Evolutionary conservation across 2,329 filamentous ascomycete genomes (phyloP), one percentile per base, ranked within the genome.

Genomic region (Penicillium aurantiogriseum): DNA sequence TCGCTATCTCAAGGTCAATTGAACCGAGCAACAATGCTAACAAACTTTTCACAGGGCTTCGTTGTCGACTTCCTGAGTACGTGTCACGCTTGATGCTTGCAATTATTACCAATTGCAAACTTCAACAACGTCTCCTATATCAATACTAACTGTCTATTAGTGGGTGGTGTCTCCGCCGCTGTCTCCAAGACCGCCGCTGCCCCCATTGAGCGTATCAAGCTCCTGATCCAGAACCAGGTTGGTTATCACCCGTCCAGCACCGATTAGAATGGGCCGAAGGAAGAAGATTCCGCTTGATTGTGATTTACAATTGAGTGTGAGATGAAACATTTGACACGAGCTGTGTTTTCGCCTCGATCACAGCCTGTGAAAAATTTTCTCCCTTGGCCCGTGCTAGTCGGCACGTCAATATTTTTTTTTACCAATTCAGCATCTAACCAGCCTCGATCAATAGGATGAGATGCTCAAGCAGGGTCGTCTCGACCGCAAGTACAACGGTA

Each of bases 151-250:
- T 54, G 59, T 67, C 71, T 70, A 72, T 76, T 73, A 96, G 92
- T 99, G 94, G 94, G 94, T 89, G 94, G 94, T 97, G 89, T 99
- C 73, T 97, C 94, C 78, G 94, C 94, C 82, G 94, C 94, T 82
- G 92, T 99, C 89, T 99, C 94, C 80, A 99, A 99, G 92, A 99
- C 94, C 72, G 94, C 94, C 77, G 94, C 94, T 79, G 94, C 94
- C 83, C 94, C 94, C 83, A 99, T 99, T 75, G 94, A 99, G 92
- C 94, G 94, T 92, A 89, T 99, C 84, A 99, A 99, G 92, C 94
- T 99, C 79, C 91, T 99, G 78, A 95, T 99, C 85, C 94, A 99
- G 88, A 99, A 99, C 86, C 94, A 99, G 90, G 92, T 96, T 87
- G 70, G 91, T 85, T 54, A 55, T 59, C 27, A 44, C 59, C 50